Evolutionary conservation across 768 basidiomycete species (phyloP), one percentile per base, ranked within the genome.

Genomic region (Panus rudis): DNA sequence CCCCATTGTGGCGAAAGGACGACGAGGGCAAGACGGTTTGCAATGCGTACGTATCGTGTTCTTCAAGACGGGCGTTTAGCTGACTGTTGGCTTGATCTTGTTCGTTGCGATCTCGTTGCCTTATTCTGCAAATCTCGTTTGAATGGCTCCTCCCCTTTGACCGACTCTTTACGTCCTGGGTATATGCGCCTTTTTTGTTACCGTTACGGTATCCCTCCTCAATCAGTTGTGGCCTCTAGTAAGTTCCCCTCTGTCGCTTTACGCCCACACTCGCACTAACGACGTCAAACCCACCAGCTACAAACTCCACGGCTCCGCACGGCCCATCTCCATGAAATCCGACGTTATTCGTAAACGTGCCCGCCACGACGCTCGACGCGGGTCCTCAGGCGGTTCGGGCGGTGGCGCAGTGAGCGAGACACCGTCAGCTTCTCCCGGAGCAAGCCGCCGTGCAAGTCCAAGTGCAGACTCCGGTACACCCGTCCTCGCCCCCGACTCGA

Each of bases 11-110:
- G 88, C 75, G 88, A 49, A 91, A 91, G 63, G 89, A 91, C 53
- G 87, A 90, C 53, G 89, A 90, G 63, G 88, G 88, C 42, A 87
- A 87, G 69, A 91, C 88, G 0, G 85, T 91, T 30, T 91, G 89
- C 68, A 91, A 91, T 54, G 88, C 89, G 83, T 90, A 60, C 62
- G 83, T 77, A 21, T 33, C 16, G 37, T 19, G 22, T 33, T 35
- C n/a, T n/a, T n/a, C n/a, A n/a, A n/a, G n/a, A n/a, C 23, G 37
- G 30, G 11, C 20, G 24, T 35, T 34, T 41, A 17, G 41, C 21
- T 30, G n/a, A 24, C 45, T 41, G 34, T n/a, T 38, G 31, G 25
- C 26, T 27, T 21, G 10, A 25, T 41, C 38, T 42, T 26, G 47
- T 31, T 41, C 39, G n/a, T n/a, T n/a, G n/a, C n/a, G n/a, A n/a